Base-by-base conservation (phyloP, 2,329 filamentous ascomycete species). In the Arthrocladium fulminans region DNA sequence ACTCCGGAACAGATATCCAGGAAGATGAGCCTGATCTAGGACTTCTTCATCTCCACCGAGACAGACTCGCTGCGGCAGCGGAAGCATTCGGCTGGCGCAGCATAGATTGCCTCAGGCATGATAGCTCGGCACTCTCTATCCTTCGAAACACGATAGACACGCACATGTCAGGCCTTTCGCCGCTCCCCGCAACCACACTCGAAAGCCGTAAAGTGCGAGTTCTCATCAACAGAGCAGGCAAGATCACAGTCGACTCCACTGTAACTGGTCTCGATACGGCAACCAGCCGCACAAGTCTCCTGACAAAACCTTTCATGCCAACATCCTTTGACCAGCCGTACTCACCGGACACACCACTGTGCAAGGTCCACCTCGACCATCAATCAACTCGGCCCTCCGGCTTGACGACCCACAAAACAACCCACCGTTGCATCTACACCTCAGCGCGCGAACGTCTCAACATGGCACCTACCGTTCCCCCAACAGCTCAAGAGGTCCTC, bases 361-460 rank as follows among this genome's bases (percentile, higher is more conserved):
- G 53, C 40, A 22, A 42, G 23, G 45, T 54, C 41, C 22, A 23
- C 15, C 12, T 55, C 22, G 81, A 84, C 62, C 67, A 68, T 0
- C 50, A 66, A 23, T 59, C 68, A 2, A 84, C 75, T 0, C 59
- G 62, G 0, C 70, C 74, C 0, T 74, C 74, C 0, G 74, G 79
- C n/a, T 85, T 83, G 60, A 95, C 89, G 0, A 81, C 83, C 50
- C 86, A 85, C 70, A 97, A 98, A 66, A 97, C 90, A 0, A 92
- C 86, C 0, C 71, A 75, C 41, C 79, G 90, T 12, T 68, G 72
- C 8, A 73, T 81, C 62, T 97, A 97, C 64, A 78, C 85, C 39
- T 69, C 68, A 2, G 86, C 88, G 1, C 78, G 88, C 7, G 60
- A 68, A 22, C 75, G 86, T 12, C 77, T 75, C 1, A 69, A 69